These are phyloP conservation scores for Ampelocalamus luodianensis DNA, from an alignment of 176 grass and related monocot genomes.

Conservation along the genomic window DNA sequence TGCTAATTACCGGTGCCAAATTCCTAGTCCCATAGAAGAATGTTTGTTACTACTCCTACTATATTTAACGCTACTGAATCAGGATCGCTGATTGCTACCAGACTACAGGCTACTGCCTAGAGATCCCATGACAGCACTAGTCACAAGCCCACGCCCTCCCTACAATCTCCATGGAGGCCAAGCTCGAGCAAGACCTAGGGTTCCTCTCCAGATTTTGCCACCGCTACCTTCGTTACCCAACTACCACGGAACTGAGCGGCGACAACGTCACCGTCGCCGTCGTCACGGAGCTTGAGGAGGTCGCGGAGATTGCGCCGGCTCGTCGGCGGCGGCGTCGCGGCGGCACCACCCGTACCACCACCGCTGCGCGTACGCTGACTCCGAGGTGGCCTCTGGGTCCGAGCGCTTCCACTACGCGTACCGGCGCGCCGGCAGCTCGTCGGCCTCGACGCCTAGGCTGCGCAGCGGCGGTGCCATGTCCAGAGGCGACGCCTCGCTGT, in stretches of 20 bases:
- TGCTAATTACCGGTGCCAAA: neutral
- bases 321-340: slow-evolving; percentile 33
- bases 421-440: slow-evolving; percentile 52
- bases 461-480: slow-evolving; percentile 36
- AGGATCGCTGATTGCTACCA: neutral
- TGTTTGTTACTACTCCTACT: neutral
- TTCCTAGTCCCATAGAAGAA: neutral
- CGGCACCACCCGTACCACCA: slow-evolving; percentile 42
- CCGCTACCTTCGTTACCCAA: neutral
- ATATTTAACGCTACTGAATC: neutral
- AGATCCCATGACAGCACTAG: neutral
- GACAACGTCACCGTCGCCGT: too few species aligned
- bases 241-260: neutral
- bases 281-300: too few species aligned
- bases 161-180: neutral
- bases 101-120: neutral
- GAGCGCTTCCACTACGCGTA: slow-evolving; percentile 63
- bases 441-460: slow-evolving; percentile 52
- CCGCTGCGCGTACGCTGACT: slow-evolving; percentile 52
- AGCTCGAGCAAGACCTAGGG: neutral
- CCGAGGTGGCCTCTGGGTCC: slow-evolving; percentile 54
- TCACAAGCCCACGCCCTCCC: neutral
- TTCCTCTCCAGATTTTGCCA: neutral
- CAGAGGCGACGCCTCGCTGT: slow-evolving; percentile 70
- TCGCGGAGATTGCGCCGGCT: slow-evolving; percentile 64